A percentile compares a stretch with the other conserved stretches of the same genome.
These are phyloP conservation scores for Fusarium nodosum DNA, from an alignment of 2,329 filamentous ascomycete species.

Conservation along the genomic window DNA sequence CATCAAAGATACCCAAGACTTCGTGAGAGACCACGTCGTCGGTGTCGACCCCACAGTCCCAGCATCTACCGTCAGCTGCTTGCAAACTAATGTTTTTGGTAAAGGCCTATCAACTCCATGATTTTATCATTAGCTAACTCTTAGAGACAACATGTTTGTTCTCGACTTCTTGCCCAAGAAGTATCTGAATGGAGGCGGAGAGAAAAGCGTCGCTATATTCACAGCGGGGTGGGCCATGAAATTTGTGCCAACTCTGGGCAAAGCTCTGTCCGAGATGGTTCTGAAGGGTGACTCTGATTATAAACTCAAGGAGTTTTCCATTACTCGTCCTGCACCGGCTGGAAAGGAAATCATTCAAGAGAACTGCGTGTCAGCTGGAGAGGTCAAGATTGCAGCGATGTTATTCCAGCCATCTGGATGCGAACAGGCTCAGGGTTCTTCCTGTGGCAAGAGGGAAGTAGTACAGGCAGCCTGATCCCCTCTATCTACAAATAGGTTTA, in stretches of 20 bases:
- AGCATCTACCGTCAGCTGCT: conserved; percentile 26
- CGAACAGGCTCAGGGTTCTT: conserved; percentile 9
- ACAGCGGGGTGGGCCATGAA: conserved; percentile 42
- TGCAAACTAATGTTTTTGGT: conserved; percentile 35
- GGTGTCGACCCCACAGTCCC: conserved; percentile 28
- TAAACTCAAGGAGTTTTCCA: conserved; percentile 21
- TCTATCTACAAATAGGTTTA: background rate
- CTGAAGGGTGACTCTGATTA: conserved; percentile 26
- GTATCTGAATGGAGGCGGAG: conserved; percentile 13
- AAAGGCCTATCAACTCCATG: background rate
- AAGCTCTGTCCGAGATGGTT: conserved; percentile 31
- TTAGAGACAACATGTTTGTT: conserved; percentile 38
- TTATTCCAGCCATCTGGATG: background rate
- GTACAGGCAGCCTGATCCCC: background rate
- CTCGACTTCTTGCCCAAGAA: conserved; percentile 36
- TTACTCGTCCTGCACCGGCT: conserved; percentile 17
- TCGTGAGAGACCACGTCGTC: conserved; percentile 26
- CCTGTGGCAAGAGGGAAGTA: background rate
- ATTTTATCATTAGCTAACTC: background rate
- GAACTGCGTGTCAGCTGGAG: background rate
- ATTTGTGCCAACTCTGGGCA: conserved; percentile 35
- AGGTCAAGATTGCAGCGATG: background rate
- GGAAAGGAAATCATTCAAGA: conserved; percentile 29
- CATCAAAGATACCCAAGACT: conserved; percentile 26
- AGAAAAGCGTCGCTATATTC: conserved; percentile 33